phyloP scores from a whole-genome alignment of 2,329 filamentous ascomycete genomes.

The Coleophoma crateriformis region DNA sequence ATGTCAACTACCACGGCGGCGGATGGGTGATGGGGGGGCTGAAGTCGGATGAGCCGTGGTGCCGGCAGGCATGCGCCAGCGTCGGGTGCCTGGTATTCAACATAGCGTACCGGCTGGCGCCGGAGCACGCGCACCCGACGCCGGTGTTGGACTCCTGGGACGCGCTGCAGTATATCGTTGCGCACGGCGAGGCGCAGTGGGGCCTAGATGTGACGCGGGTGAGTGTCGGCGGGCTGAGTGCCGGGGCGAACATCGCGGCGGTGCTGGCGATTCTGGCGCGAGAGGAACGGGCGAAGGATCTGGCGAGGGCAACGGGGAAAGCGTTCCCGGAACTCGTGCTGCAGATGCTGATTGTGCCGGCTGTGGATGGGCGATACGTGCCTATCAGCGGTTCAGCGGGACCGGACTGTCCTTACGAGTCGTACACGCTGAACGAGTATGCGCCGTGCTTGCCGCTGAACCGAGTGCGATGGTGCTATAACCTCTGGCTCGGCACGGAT shows the following conservation, averaged over 20 bases:
- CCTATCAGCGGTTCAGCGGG: slow-evolving; percentile 24
- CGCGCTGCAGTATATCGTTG: slow-evolving; percentile 32
- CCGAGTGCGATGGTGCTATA: slow-evolving; percentile 31
- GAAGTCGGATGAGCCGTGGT: slow-evolving; percentile 13
- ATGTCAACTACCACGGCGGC: slow-evolving; percentile 16
- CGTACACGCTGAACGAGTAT: slow-evolving; percentile 25
- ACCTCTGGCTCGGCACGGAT: slow-evolving; percentile 29
- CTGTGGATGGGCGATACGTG: slow-evolving; percentile 28
- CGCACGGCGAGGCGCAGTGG: slow-evolving; percentile 1
- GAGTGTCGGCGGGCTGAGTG: slow-evolving; percentile 12
- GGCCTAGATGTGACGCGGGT: slow-evolving; percentile 9
- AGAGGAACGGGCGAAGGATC: slow-evolving; percentile 4
- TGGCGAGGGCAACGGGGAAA: neutral
- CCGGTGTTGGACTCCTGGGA: slow-evolving; percentile 39
- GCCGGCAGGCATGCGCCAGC: slow-evolving; percentile 11
- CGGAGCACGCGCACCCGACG: slow-evolving; percentile 38
- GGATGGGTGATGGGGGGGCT: slow-evolving; percentile 16
- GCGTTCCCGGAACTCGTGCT: slow-evolving; percentile 23
- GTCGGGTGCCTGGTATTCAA: slow-evolving; percentile 28
- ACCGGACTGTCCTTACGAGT: slow-evolving; percentile 25
- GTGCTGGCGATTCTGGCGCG: slow-evolving; percentile 11
- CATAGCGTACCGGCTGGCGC: slow-evolving; percentile 35
- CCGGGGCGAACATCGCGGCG: slow-evolving; percentile 14
- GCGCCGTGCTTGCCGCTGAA: slow-evolving; percentile 29
- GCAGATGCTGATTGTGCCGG: slow-evolving; percentile 29